Percentiles rank a stretch among this genome's conserved stretches.
These are phyloP conservation scores for Cystobasidiaceae sp. DNA, from an alignment of 1,284 basidiomycete genomes.

Conservation along the genomic window DNA sequence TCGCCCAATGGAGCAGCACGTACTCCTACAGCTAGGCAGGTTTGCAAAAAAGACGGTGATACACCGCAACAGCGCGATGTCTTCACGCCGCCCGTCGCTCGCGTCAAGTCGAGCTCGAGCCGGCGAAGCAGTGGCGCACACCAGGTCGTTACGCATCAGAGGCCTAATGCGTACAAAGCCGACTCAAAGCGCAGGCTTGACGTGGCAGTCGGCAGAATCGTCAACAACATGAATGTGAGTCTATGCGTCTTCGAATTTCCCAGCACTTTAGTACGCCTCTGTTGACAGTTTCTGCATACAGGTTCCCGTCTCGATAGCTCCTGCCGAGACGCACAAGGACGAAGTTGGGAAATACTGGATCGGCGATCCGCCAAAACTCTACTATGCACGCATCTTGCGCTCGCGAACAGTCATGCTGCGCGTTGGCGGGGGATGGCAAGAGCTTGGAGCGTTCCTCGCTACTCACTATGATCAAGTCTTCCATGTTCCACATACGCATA, in stretches of 20 bases:
- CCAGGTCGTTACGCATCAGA: background rate
- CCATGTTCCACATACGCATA: conserved; percentile 33
- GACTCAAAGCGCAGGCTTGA: conserved; percentile 85
- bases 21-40: no score
- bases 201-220: conserved; percentile 80
- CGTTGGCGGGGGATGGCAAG: conserved; percentile 65
- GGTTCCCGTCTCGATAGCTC: conserved; percentile 64
- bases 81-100: background rate
- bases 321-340: conserved; percentile 72
- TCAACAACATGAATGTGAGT: conserved; percentile 74
- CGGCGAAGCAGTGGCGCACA: background rate
- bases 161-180: conserved; percentile 63
- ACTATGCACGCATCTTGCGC: conserved; percentile 85
- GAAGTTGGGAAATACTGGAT: conserved; percentile 94
- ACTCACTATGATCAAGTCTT: conserved; percentile 77
- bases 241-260: background rate
- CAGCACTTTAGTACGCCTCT: background rate
- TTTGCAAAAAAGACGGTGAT: no score
- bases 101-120: background rate
- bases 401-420: conserved; percentile 92
- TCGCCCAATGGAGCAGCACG: background rate
- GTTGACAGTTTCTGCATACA: conserved; percentile 45
- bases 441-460: conserved; percentile 75
- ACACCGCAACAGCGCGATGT: background rate
- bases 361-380: conserved; percentile 69